These are phyloP conservation scores for Botrytis hyacinthi DNA, from an alignment of 2,329 filamentous ascomycete species.

Conservation along the genomic window DNA sequence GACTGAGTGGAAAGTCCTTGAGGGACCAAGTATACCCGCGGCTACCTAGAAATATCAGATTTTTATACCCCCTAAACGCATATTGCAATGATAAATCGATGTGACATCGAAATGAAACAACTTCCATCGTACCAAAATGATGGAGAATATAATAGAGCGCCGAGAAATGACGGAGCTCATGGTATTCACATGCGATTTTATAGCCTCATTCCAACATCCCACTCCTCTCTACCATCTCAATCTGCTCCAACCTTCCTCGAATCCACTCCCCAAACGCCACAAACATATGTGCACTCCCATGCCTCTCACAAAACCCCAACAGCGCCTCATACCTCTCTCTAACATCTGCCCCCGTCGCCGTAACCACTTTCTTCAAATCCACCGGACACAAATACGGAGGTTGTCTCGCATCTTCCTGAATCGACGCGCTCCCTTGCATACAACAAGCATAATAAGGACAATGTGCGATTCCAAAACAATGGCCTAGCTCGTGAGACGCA, in stretches of 20 bases:
- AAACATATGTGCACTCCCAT: constrained; percentile 46
- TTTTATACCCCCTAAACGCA: background rate
- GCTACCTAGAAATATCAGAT: background rate
- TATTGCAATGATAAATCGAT: background rate
- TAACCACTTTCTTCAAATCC: constrained; percentile 54
- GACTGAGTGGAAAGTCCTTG: background rate
- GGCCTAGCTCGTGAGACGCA: constrained; percentile 62
- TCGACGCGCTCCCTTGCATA: constrained; percentile 59
- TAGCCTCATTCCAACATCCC: background rate
- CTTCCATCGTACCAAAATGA: background rate
- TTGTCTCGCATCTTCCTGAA: constrained; percentile 59
- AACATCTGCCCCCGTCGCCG: constrained; percentile 35
- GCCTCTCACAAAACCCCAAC: constrained; percentile 43
- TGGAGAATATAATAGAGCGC: too few relatives aligned
- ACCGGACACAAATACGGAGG: constrained; percentile 63
- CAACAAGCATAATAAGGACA: constrained; percentile 64
- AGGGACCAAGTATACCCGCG: background rate
- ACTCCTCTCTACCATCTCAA: background rate
- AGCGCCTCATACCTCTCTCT: constrained; percentile 44
- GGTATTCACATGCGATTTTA: background rate
- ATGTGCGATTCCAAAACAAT: constrained; percentile 65
- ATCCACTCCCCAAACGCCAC: constrained; percentile 48
- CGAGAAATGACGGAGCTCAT: background rate
- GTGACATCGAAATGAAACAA: background rate
- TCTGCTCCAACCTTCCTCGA: constrained; percentile 30